Base-by-base conservation (phyloP, 352 stramenopile genomes). In the Phytophthora macrochlamydospora region DNA sequence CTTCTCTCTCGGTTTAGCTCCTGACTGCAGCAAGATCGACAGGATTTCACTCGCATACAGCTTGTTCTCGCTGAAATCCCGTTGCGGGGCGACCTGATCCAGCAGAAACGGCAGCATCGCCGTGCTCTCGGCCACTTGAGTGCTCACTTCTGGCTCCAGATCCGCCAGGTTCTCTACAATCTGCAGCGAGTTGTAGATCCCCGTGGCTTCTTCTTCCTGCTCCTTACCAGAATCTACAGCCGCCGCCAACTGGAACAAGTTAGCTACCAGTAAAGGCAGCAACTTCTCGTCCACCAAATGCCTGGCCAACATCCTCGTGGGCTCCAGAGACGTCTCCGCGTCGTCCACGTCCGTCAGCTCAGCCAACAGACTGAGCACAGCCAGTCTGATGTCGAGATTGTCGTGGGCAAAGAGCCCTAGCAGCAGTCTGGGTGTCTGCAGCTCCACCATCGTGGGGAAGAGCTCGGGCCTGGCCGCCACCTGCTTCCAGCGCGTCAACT, bases 31-130 rank as follows among this genome's bases (percentile, higher is more conserved):
- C 32, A 97, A 51, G 43, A 97, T 97, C 24, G 84, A 92, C 51
- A 97, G 58, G 32, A 97, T 81, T 60, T 97, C 91, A 24, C 81
- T 89, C 29, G 78, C 74, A 51, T 95, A 95, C 12, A 97, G 73
- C 68, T 95, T 95, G 65, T 94, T 97, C 50, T 85, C 65, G 52
- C 69, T 81, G 52, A 90, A 87, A 14, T 18, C 43, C 31, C 63
- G 72, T 18, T 57, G 75, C 4, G 68, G 51, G 7, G 60, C 63
- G 5, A 93, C 73, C 56, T 89, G 73, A 24, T 63, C 45, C 32
- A 97, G 54, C 31, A 96, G 62, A 30, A 90, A 90, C 1, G 67
- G 71, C 18, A 96, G 62, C 8, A 96, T 65, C 3, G 62, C 40
- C 4, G 85, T 95, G 7, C 64, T 63, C 14, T 71, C 49, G 7